Evolutionary conservation across 2,329 filamentous ascomycete genomes (phyloP).

Genomic region (Aspergillus phoenicis): DNA sequence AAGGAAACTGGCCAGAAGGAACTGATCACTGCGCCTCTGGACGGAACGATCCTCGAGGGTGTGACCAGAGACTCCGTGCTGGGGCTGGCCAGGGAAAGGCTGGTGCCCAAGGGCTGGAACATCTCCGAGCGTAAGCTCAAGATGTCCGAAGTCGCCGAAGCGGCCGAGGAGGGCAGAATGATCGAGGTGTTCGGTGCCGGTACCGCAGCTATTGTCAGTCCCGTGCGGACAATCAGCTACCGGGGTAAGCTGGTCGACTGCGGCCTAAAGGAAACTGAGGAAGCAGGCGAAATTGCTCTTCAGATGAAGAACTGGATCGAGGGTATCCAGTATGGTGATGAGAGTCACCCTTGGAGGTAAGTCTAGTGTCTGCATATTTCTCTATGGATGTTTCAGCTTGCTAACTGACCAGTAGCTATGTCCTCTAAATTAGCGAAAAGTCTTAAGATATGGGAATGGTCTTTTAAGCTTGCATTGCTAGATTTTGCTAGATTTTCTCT

Average conservation of each 20-base stretch:
- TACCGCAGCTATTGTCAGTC: conserved; percentile 91
- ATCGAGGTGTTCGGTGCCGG: conserved; percentile 93
- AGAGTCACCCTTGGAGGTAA: conserved; percentile 89
- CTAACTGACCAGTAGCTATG: conserved; percentile 24
- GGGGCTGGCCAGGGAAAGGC: conserved; percentile 78
- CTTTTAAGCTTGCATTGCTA: not conserved
- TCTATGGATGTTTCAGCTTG: not conserved
- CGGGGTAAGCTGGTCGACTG: conserved; percentile 79
- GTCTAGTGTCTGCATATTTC: conserved; percentile 15
- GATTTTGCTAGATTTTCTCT: not conserved
- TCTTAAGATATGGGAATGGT: not conserved
- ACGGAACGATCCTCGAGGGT: conserved; percentile 94
- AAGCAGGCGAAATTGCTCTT: conserved; percentile 82
- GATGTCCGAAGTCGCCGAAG: conserved; percentile 82
- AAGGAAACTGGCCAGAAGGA: conserved; percentile 88
- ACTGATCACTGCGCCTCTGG: conserved; percentile 89
- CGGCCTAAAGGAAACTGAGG: conserved; percentile 75
- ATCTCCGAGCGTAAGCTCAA: conserved; percentile 87
- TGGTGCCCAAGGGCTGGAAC: conserved; percentile 84
- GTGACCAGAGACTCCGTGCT: conserved; percentile 92
- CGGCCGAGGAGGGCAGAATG: conserved; percentile 79
- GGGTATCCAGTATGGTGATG: conserved; percentile 90
- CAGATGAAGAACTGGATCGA: conserved; percentile 98
- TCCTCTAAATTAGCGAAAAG: conserved; percentile 24
- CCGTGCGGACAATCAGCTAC: conserved; percentile 87